A percentile compares a stretch with the other conserved stretches of the same genome.
Evolutionary conservation across 2,329 filamentous ascomycete genomes (phyloP).

Genomic region (Trichoderma koningiopsis): DNA sequence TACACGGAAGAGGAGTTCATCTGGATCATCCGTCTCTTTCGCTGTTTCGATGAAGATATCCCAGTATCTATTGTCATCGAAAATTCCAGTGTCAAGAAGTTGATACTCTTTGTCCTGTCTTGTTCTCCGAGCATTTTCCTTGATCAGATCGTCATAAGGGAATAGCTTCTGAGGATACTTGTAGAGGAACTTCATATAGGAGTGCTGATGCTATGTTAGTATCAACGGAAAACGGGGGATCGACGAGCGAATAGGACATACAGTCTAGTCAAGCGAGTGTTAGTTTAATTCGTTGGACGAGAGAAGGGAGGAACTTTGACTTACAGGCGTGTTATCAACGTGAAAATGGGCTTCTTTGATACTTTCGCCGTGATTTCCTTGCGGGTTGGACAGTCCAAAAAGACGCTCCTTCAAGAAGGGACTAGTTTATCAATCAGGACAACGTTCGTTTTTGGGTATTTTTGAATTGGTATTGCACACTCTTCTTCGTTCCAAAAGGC

Average conservation of each 20-base stretch:
- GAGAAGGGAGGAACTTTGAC: constrained; percentile 29
- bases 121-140: constrained; percentile 77
- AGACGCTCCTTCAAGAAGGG: constrained; percentile 93
- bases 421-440: constrained; percentile 55
- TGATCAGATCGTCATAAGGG: constrained; percentile 84
- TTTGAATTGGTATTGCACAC: constrained; percentile 48
- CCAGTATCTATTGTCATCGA: constrained; percentile 90
- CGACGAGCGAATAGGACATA: constrained; percentile 36
- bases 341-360: constrained; percentile 97
- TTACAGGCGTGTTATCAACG: constrained; percentile 83
- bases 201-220: constrained; percentile 63
- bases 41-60: constrained; percentile 96
- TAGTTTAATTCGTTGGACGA: background rate
- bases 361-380: constrained; percentile 96
- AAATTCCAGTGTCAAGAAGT: constrained; percentile 83
- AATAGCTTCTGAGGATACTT: constrained; percentile 93
- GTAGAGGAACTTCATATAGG: constrained; percentile 99
- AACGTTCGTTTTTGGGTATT: background rate
- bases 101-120: constrained; percentile 87
- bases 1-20: constrained; percentile 89
- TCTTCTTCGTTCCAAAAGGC: constrained; percentile 98
- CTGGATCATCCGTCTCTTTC: constrained; percentile 88
- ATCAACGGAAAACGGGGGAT: background rate
- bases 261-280: constrained; percentile 44
- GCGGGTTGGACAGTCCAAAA: constrained; percentile 92